These are phyloP conservation scores for Taiozyma sp. DNA, from an alignment of 1,139 yeast species.

Conservation along the genomic window DNA sequence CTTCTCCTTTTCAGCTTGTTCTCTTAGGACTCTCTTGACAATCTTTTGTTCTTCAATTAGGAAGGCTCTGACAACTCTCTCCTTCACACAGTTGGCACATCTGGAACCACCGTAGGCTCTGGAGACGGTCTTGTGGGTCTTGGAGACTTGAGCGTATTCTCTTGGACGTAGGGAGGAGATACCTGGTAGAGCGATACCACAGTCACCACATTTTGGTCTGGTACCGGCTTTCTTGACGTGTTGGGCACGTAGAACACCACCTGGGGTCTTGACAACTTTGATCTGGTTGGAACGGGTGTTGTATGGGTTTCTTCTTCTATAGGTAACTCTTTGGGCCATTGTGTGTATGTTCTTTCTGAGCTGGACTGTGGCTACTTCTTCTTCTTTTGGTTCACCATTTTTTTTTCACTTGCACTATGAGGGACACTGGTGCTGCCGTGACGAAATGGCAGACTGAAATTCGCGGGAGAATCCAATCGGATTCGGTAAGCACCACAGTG, in stretches of 20 bases:
- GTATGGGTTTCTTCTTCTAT: constrained; percentile 84
- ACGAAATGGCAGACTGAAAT: not conserved
- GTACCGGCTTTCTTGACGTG: constrained; percentile 94
- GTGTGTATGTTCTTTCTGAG: constrained; percentile 18
- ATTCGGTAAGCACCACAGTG: not conserved
- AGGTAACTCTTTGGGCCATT: constrained; percentile 80
- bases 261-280: constrained; percentile 99
- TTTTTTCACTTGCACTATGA: not conserved
- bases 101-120: constrained; percentile 99
- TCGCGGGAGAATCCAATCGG: not conserved
- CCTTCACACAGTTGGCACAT: constrained; percentile 98
- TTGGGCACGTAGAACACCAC: constrained; percentile 96
- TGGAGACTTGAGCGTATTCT: constrained; percentile 90
- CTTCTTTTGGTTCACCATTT: not conserved
- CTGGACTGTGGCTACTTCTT: not conserved
- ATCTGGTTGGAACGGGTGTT: constrained; percentile 99
- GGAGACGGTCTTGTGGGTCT: constrained; percentile 96
- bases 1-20: constrained; percentile 82
- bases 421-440: not conserved
- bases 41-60: constrained; percentile 99
- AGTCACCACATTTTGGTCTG: constrained; percentile 99
- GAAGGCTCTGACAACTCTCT: constrained; percentile 98
- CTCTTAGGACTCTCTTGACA: constrained; percentile 98
- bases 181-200: constrained; percentile 91
- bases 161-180: constrained; percentile 95